Evolutionary conservation across 1,284 basidiomycete genomes (phyloP), one percentile per base, ranked within the genome.

Genomic region (Neolentinus lepideus): DNA sequence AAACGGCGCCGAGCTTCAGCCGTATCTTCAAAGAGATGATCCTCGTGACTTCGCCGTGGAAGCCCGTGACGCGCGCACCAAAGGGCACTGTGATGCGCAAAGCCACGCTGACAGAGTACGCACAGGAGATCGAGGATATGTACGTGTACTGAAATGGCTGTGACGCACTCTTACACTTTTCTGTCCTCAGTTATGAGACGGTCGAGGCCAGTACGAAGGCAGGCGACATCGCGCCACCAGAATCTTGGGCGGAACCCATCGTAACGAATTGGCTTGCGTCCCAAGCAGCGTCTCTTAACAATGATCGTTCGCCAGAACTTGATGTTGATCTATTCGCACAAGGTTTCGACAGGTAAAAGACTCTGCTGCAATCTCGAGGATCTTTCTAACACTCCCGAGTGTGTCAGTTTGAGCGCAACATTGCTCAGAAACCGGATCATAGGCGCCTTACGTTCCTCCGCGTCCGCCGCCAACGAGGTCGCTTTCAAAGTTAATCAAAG

Each of bases 291-390:
- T 6, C 52, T 6, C 63, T 71, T 31, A 67, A 66, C 51, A 36
- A 60, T 1, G 57, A 47, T 1, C 27, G 53, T 14, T 2, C 22
- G 0, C 27, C 66, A 1, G 59, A 65, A 29, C 54, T 62, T 1
- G 36, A 38, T 0, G 46, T 56, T 1, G 71, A 72, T 43, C 26
- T 72, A 0, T 74, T 73, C 43, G 58, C 61, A 14, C 69, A 68
- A 52, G 71, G 69, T 1, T 71, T 73, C 52, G 70, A 72, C 52
- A 72, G 71, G 71, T 70, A 46, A 24, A 51, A 12, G 38, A 16
- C 12, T 6, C 33, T 22, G 22, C n/a, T 11, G 14, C 27, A 16
- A 16, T 27, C 27, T 38, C 21, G 3, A 22, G 1, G 27, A 19
- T 1, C 2, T 8, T n/a, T 24, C 19, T n/a, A 10, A 45, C 3